These are phyloP conservation scores for Corymbia calophylla DNA, from an alignment of 441 rosid species.

Conservation along the genomic window DNA sequence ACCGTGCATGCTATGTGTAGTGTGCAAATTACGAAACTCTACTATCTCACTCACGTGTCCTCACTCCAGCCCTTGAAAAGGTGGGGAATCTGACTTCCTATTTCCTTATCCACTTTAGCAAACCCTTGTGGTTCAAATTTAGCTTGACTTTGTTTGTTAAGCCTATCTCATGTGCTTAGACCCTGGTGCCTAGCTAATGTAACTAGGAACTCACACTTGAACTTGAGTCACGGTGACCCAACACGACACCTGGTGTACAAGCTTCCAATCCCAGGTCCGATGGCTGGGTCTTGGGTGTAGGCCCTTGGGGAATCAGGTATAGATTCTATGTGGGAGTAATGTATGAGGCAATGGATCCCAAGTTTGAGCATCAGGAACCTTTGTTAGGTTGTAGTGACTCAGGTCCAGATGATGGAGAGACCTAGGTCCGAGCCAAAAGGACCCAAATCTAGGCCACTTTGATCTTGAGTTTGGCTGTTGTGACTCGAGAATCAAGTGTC, in stretches of 20 bases:
- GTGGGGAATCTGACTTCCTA: neutral
- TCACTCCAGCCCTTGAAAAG: neutral
- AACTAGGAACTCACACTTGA: neutral
- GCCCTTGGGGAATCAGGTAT: neutral
- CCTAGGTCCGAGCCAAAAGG: neutral
- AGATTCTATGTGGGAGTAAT: neutral
- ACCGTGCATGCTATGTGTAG: neutral
- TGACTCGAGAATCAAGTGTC: neutral
- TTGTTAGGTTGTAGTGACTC: neutral
- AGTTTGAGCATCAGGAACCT: neutral
- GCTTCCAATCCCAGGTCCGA: neutral
- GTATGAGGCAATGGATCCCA: neutral
- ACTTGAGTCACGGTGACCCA: neutral
- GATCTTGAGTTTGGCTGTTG: neutral
- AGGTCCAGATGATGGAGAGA: neutral
- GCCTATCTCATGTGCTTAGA: neutral
- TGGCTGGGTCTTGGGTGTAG: neutral
- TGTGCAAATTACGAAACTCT: neutral
- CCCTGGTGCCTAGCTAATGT: neutral
- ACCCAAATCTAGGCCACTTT: neutral
- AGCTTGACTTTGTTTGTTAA: neutral
- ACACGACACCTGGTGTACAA: neutral
- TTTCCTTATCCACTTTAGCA: fast-evolving
- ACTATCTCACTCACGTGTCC: neutral
- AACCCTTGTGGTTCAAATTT: fast-evolving